Percentiles rank a stretch among this genome's conserved stretches.
These are phyloP conservation scores for Cladorrhinum samala DNA, from an alignment of 495 filamentous ascomycete species.

Conservation along the genomic window DNA sequence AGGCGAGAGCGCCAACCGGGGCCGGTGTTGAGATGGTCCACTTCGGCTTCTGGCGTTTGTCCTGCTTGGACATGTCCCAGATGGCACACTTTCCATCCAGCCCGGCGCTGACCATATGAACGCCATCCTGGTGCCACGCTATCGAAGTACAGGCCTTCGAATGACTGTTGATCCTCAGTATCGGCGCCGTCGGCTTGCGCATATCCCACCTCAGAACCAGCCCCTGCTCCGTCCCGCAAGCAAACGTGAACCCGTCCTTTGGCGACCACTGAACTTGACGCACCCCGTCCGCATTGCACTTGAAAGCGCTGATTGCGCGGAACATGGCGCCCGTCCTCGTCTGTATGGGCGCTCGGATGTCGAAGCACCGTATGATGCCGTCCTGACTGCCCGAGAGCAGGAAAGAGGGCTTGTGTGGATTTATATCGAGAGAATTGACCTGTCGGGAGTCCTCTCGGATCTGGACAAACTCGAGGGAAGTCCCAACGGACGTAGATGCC, in stretches of 20 bases:
- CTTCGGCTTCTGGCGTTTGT: conserved; percentile 74
- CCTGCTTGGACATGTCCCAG: conserved; percentile 82
- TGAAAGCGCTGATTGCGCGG: conserved; percentile 36
- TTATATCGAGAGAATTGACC: conserved; percentile 87
- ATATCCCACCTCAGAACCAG: conserved; percentile 57
- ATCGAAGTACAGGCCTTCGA: conserved; percentile 68
- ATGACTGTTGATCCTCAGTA: conserved; percentile 77
- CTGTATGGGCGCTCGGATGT: conserved; percentile 36
- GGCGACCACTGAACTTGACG: conserved; percentile 88
- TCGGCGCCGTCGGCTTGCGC: conserved; percentile 36
- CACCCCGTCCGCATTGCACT: conserved; percentile 65
- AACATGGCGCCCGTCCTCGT: conserved; percentile 40
- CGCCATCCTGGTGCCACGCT: conserved; percentile 95
- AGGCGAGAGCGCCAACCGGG: conserved; percentile 69
- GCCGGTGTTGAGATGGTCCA: conserved; percentile 52
- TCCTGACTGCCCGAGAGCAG: conserved; percentile 90
- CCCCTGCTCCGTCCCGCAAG: conserved; percentile 82
- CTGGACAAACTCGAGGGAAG: conserved; percentile 67
- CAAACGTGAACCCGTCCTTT: conserved; percentile 77
- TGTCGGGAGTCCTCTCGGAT: conserved; percentile 77
- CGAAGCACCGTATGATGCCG: conserved; percentile 67
- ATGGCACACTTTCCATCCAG: conserved; percentile 78
- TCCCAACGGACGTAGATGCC: conserved; percentile 23
- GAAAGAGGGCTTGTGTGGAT: conserved; percentile 68
- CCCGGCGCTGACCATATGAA: conserved; percentile 79